A percentile compares a stretch with the other conserved stretches of the same genome.
Evolutionary conservation across 176 grass and related monocot genomes (phyloP).

Genomic region (Carex cristatella): DNA sequence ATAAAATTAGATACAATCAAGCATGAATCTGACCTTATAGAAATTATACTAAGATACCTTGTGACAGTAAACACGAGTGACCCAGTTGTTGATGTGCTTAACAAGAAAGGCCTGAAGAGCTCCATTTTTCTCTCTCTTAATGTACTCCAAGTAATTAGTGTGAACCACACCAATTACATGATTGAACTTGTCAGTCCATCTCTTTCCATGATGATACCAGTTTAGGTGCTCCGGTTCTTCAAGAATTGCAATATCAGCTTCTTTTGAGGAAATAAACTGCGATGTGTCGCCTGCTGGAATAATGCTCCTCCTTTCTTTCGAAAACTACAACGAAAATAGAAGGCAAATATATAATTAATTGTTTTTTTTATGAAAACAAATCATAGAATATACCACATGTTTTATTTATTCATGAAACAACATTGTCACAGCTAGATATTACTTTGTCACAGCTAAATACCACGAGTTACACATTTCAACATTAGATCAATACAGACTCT

Average conservation of each 20-base stretch:
- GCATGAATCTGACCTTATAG: neutral
- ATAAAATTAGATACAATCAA: neutral
- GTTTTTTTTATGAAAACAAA: neutral
- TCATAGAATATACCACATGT: no score
- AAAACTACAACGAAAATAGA: slow-evolving; percentile 56
- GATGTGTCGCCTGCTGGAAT: slow-evolving; percentile 89
- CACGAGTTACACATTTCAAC: neutral
- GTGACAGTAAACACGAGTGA: slow-evolving; percentile 84
- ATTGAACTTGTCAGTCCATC: slow-evolving; percentile 98
- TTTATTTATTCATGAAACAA: no score
- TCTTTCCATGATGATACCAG: slow-evolving; percentile 98
- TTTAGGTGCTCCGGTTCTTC: slow-evolving; percentile 99
- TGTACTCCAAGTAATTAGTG: slow-evolving; percentile 98
- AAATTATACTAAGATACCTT: slow-evolving; percentile 48
- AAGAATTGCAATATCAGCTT: slow-evolving; percentile 93
- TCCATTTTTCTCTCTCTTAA: slow-evolving; percentile 92
- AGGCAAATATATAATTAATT: slow-evolving; percentile 20
- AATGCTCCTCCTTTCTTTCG: slow-evolving; percentile 85
- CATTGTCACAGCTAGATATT: no score
- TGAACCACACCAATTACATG: slow-evolving; percentile 88
- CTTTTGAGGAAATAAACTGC: slow-evolving; percentile 75
- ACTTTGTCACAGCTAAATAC: neutral
- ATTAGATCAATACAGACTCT: neutral
- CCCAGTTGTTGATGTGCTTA: slow-evolving; percentile 96
- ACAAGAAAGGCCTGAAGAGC: slow-evolving; percentile 86